A percentile compares a stretch with the other conserved stretches of the same genome.
Evolutionary conservation across 2,329 filamentous ascomycete species (phyloP).

Genomic region (Akanthomyces dipterigenus): DNA sequence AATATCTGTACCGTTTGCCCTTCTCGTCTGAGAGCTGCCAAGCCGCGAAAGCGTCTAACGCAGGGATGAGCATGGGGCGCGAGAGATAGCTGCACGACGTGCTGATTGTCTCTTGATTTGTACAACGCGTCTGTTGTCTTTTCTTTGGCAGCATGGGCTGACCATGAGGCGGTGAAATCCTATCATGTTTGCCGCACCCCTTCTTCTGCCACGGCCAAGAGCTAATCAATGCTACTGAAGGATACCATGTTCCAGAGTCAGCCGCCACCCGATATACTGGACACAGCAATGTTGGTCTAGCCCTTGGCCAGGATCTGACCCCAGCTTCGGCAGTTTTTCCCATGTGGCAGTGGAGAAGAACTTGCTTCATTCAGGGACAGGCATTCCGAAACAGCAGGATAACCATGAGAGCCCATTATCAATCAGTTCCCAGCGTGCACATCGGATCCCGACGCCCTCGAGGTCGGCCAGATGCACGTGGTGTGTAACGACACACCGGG

Average conservation of each 20-base stretch:
- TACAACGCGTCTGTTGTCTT: background rate
- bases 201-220: background rate
- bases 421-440: background rate
- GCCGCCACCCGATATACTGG: background rate
- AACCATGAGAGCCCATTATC: background rate
- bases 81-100: background rate
- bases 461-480: too few relatives aligned
- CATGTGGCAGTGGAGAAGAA: background rate
- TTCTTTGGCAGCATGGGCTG: background rate
- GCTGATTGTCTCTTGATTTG: background rate
- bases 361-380: too few relatives aligned
- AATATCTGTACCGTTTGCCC: too few relatives aligned
- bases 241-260: background rate
- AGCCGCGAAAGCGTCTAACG: background rate
- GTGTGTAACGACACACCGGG: too few relatives aligned
- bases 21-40: too few relatives aligned
- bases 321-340: background rate
- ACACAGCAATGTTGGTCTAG: background rate
- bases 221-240: too few relatives aligned
- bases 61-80: too few relatives aligned
- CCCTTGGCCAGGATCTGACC: background rate
- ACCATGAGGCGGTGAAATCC: background rate
- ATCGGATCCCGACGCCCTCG: too few relatives aligned
- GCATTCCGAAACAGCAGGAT: too few relatives aligned
- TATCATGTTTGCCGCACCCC: background rate